Base-by-base conservation (phyloP, 257 asterid species). In the Scutellaria galericulata region DNA sequence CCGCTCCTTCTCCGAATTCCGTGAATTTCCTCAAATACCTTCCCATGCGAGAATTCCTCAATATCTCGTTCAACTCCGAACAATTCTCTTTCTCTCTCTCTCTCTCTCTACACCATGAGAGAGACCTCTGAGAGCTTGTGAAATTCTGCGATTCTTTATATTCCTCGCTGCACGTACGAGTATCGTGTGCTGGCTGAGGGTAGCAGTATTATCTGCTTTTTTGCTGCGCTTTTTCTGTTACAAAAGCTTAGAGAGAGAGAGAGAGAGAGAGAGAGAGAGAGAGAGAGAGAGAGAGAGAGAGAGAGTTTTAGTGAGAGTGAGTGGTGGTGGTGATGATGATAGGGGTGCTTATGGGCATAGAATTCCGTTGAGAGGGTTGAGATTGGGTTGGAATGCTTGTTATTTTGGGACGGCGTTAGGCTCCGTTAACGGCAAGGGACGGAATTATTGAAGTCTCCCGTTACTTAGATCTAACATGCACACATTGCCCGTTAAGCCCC, bases 391-490 rank as follows among this genome's bases (percentile, higher is more conserved):
- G 6, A 60, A 35, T 45, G 20, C 56, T 62, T 58, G 48, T 63
- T 69, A 14, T 57, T 71, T 71, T 64, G 73, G 82, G 72, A 22
- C 41, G 46, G 18, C 72, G 9, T 15, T 40, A 52, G 31, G 50
- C 54, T 39, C 65, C 75, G 68, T 71, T 80, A 77, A 77, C 77
- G 77, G 76, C 57, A 77, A 71, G 67, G 66, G 78, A 58, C 75
- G 75, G 59, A 53, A 18, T 73, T 54, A 7, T 42, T 20, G 35
- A 58, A 27, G 48, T 1, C 41, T 58, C 54, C 81, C 84, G 82
- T 83, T 79, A 73, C 68, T n/a, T 62, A 71, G 84, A 79, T 79
- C 86, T 79, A 70, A 53, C 72, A 50, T 57, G 82, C 70, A 68
- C 14, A 64, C 70, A 9, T 57, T 57, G 41, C 22, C 61, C 48